Evolutionary conservation across 2,329 filamentous ascomycete genomes (phyloP).

Genomic region (Ceratocystis huliohia): DNA sequence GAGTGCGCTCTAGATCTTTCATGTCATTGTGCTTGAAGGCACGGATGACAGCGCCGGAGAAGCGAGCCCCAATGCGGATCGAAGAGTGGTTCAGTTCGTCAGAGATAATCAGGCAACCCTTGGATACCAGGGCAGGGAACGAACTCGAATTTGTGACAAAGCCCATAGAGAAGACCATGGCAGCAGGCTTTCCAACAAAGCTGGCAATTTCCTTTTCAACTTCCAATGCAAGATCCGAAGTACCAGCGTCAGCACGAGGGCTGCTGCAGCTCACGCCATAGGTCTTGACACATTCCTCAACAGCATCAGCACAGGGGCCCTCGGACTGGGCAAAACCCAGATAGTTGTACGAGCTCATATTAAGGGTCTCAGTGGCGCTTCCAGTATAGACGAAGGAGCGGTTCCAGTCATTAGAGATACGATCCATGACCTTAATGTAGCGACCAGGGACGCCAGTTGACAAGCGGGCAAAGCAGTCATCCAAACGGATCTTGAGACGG

Average conservation of each 20-base stretch:
- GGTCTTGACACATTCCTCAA: constrained; percentile 71
- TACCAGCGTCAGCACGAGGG: constrained; percentile 71
- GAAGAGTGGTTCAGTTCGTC: constrained; percentile 97
- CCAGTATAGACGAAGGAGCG: constrained; percentile 78
- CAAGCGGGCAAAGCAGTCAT: constrained; percentile 90
- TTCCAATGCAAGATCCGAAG: constrained; percentile 73
- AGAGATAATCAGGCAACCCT: constrained; percentile 87
- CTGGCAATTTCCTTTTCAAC: constrained; percentile 79
- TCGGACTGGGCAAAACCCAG: constrained; percentile 96
- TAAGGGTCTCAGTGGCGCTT: constrained; percentile 84
- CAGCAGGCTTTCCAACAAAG: constrained; percentile 86
- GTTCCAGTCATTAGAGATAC: constrained; percentile 84
- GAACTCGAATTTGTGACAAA: constrained; percentile 91
- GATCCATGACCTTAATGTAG: constrained; percentile 85
- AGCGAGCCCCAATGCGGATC: constrained; percentile 84
- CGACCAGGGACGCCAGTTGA: constrained; percentile 88
- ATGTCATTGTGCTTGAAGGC: constrained; percentile 99
- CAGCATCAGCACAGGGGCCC: constrained; percentile 85
- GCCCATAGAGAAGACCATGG: constrained; percentile 98
- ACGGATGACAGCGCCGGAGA: constrained; percentile 86
- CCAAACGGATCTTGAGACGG: constrained; percentile 82
- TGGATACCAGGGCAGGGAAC: constrained; percentile 83
- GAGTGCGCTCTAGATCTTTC: constrained; percentile 66
- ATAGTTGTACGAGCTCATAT: constrained; percentile 99
- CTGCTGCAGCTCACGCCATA: constrained; percentile 77